phyloP scores from a whole-genome alignment of 2,329 filamentous ascomycete genomes.

The Colletotrichum sp. region DNA sequence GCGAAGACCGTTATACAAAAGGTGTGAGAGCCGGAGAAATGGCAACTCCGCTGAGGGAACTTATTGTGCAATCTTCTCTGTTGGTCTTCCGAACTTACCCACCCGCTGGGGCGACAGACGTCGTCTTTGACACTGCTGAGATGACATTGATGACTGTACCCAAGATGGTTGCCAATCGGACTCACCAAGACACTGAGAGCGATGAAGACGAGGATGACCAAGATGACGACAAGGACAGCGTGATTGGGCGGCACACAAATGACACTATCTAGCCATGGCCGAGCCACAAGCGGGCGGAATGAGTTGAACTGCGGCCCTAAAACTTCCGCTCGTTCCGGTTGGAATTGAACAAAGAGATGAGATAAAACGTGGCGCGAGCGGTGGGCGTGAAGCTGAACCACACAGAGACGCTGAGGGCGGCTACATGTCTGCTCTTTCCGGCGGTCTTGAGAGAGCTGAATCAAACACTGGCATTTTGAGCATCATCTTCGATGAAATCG shows the following conservation, averaged over 20 bases:
- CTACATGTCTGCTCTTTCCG: slow-evolving; percentile 8
- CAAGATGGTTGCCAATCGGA: too few relatives aligned
- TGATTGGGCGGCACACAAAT: neutral
- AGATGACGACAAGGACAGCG: neutral
- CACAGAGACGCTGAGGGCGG: neutral
- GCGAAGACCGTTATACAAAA: too few relatives aligned
- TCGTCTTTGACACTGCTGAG: too few relatives aligned
- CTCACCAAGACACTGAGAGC: neutral
- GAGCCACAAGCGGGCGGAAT: neutral
- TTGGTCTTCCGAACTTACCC: too few relatives aligned
- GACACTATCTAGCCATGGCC: neutral
- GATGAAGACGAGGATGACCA: neutral
- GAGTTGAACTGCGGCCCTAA: neutral
- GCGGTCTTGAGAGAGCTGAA: slow-evolving; percentile 6
- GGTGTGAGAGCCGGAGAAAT: too few relatives aligned
- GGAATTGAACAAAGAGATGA: neutral
- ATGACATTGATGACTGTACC: too few relatives aligned
- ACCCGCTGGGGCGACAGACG: too few relatives aligned
- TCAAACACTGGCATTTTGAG: neutral
- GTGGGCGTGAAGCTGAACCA: neutral
- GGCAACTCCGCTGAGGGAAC: too few relatives aligned
- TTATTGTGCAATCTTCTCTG: too few relatives aligned
- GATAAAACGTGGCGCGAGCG: neutral
- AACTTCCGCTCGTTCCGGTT: neutral
- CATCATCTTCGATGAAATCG: slow-evolving; percentile 29